Base-by-base conservation (phyloP, 2,329 filamentous ascomycete genomes). In the Alternaria panax region DNA sequence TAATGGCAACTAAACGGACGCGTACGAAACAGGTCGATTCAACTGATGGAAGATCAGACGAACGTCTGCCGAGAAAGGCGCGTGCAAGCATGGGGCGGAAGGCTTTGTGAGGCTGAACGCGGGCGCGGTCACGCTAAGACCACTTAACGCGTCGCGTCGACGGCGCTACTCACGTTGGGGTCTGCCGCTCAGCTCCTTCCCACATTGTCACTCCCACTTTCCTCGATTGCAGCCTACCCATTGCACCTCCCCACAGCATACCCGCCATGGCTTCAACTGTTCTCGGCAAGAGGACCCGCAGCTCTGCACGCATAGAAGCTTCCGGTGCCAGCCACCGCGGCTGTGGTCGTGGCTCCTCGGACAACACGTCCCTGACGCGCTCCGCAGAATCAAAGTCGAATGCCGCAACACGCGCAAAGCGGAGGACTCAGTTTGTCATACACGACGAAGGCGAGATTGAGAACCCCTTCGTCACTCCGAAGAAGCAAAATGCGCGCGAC, bases 391-490 rank as follows among this genome's bases (percentile, higher is more conserved):
- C 59, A 57, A 57, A 57, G 48, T 63, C 63, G 27, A 48, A 60
- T 52, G 63, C 63, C 59, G 60, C 68, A 46, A 80, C 80, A 38
- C 76, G 79, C 50, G 65, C 80, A 64, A 82, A 82, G 65, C 74
- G 79, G 59, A 74, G 76, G 75, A 73, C 81, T 45, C 80, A 77
- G 66, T 80, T 79, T 72, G 81, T 79, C 6, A 78, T 79, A 41
- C 68, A 80, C 27, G 82, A 86, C 70, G 88, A 89, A 66, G 86
- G 91, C 67, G 90, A 93, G 77, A 91, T 92, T 66, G 81, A 85
- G 62, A 88, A 90, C 57, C 86, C 86, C 2, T 84, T 86, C 59
- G 66, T 81, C 51, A 79, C 75, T 7, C 77, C 72, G 9, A 75
- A 68, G 20, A 75, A 71, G 57, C 67, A 75, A 59, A 63, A 63